Conservation (phyloP, 2,329 filamentous ascomycete genomes). For the Penicillium sumatraense region DNA sequence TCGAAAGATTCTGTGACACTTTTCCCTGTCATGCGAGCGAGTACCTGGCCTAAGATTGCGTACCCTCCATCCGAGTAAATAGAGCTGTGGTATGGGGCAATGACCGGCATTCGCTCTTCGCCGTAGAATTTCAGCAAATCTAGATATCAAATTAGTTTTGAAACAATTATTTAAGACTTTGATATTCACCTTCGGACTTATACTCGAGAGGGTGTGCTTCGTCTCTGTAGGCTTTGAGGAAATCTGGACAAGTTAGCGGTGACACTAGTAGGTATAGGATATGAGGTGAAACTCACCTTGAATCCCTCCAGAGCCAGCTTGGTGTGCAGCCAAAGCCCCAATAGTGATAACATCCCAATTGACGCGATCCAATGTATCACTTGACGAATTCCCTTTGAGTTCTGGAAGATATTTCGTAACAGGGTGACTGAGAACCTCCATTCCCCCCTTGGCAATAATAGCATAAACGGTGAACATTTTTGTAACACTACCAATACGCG, state of each 20-base stretch:
- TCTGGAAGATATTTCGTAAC: slow-evolving; percentile 12
- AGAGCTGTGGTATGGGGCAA: slow-evolving; percentile 11
- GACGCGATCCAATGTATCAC: background rate
- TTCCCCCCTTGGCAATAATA: slow-evolving; percentile 11
- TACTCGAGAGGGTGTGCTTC: background rate
- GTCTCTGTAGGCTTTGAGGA: background rate
- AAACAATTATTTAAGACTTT: background rate
- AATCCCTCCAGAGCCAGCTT: slow-evolving; percentile 2
- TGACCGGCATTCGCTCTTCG: slow-evolving; percentile 8
- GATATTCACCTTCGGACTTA: background rate
- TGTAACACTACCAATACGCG: slow-evolving; percentile 13
- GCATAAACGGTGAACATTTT: slow-evolving; percentile 8
- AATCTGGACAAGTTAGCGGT: background rate
- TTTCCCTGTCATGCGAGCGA: slow-evolving; percentile 2
- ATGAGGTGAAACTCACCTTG: background rate
- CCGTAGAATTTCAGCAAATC: slow-evolving; percentile 5
- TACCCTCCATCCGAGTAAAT: slow-evolving; percentile 13
- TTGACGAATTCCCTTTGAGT: slow-evolving; percentile 7
- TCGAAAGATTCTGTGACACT: background rate
- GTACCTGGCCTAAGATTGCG: slow-evolving; percentile 9
- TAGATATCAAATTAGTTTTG: background rate
- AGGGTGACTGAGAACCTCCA: slow-evolving; percentile 8
- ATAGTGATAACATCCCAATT: slow-evolving; percentile 7
- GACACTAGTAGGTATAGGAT: background rate
- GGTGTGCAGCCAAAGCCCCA: slow-evolving; percentile 4